Evolutionary conservation across 176 grass and related monocot genomes (phyloP).

Genomic region (Paspalum vaginatum): DNA sequence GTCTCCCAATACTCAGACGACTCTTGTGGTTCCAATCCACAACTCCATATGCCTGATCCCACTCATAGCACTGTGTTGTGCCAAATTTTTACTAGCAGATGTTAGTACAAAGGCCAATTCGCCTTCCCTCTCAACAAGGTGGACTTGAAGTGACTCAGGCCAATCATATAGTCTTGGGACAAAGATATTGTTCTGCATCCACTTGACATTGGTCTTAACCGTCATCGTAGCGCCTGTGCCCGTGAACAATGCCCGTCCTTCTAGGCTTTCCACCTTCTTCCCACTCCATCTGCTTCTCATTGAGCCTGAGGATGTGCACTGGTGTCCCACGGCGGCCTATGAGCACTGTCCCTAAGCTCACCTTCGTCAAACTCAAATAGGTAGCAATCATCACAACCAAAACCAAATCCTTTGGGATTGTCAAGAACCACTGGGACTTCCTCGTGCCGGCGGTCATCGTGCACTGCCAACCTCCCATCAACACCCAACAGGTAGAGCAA

Average conservation of each 20-base stretch:
- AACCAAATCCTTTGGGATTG: neutral
- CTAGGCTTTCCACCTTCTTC: neutral
- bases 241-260: neutral
- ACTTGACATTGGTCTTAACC: neutral
- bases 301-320: neutral
- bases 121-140: neutral
- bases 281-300: constrained; percentile 6
- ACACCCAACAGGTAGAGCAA: neutral
- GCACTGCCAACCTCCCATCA: constrained; percentile 2
- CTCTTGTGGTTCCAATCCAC: neutral
- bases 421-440: neutral
- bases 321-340: neutral
- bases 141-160: neutral
- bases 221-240: neutral
- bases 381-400: neutral
- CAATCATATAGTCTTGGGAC: neutral
- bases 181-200: constrained; percentile 16
- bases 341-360: neutral
- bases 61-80: accelerated
- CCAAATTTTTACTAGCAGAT: no score
- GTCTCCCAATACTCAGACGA: neutral
- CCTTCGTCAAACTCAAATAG: neutral
- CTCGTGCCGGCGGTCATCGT: neutral
- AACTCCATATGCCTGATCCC: neutral
- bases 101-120: neutral